Conservation (phyloP, 352 stramenopile genomes). For the Globisporangium rhizosaccharum region DNA sequence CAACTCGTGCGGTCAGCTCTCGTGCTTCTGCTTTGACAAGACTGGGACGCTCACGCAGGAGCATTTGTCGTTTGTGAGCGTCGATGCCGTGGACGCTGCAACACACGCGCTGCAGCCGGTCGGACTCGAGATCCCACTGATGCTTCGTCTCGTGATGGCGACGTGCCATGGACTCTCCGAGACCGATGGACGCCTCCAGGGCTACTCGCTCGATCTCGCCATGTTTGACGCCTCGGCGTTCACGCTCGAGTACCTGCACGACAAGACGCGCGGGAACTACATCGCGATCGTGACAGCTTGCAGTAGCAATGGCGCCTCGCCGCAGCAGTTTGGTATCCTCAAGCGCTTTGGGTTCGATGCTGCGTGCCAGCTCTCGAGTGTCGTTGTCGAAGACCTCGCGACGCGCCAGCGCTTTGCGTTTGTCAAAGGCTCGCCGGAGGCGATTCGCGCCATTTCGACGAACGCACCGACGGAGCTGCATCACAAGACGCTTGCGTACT, state of each 20-base stretch:
- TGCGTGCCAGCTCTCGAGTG: conserved; percentile 38
- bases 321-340: conserved; percentile 29
- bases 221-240: conserved; percentile 45
- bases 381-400: conserved; percentile 31
- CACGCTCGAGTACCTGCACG: conserved; percentile 22
- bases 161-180: conserved; percentile 44
- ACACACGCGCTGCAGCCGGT: conserved; percentile 3
- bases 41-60: conserved; percentile 72
- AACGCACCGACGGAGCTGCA: conserved; percentile 22
- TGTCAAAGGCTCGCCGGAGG: conserved; percentile 46
- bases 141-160: conserved; percentile 29
- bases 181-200: conserved; percentile 25
- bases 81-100: conserved; percentile 3
- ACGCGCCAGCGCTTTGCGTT: conserved; percentile 31
- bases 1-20: conserved; percentile 59
- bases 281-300: conserved; percentile 16
- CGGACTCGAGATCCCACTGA: conserved; percentile 17
- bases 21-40: conserved; percentile 82
- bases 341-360: conserved; percentile 51
- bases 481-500: conserved; percentile 16
- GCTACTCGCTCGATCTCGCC: conserved; percentile 41
- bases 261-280: conserved; percentile 17
- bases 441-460: conserved; percentile 7
- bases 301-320: neutral
- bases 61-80: conserved; percentile 42